These are phyloP conservation scores for Linum lewisii DNA, from an alignment of 345 rosid genomes.

Conservation along the genomic window DNA sequence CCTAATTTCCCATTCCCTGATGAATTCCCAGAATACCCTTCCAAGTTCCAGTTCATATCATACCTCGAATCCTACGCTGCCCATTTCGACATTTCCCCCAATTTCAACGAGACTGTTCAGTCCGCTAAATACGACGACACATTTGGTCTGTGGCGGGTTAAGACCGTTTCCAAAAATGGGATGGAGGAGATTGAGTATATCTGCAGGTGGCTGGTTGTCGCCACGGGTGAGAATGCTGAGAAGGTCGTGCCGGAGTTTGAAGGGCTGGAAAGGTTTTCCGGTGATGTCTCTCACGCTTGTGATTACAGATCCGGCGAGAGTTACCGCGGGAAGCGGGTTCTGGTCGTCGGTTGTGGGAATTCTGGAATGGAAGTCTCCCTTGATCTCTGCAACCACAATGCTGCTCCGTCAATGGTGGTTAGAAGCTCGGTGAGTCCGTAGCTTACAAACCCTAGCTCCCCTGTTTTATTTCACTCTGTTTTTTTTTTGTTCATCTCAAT, in stretches of 20 bases:
- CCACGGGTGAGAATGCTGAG: constrained; percentile 50
- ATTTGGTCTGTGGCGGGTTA: constrained; percentile 35
- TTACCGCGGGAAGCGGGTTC: constrained; percentile 29
- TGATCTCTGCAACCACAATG: constrained; percentile 39
- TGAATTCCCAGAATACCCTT: constrained; percentile 32
- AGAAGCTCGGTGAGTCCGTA: constrained; percentile 28
- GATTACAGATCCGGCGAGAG: constrained; percentile 32
- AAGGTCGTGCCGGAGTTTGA: constrained; percentile 36
- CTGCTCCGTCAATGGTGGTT: constrained; percentile 40
- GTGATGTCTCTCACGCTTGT: constrained; percentile 33
- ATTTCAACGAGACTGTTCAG: constrained; percentile 34
- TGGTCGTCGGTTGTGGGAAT: constrained; percentile 52
- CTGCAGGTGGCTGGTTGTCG: constrained; percentile 46
- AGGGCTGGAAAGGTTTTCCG: constrained; percentile 31
- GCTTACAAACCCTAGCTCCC: not conserved
- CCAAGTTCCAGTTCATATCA: constrained; percentile 30
- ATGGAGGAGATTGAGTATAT: constrained; percentile 31
- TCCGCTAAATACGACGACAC: constrained; percentile 28
- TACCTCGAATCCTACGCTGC: constrained; percentile 40
- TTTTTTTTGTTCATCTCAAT: not conserved
- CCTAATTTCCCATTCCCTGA: constrained; percentile 41
- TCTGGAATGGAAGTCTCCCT: constrained; percentile 51
- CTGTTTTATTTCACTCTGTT: not conserved
- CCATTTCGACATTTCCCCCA: constrained; percentile 28
- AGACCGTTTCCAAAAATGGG: constrained; percentile 11